Conservation (phyloP, 306 rosid genomes). For the Crotalaria pallida region DNA sequence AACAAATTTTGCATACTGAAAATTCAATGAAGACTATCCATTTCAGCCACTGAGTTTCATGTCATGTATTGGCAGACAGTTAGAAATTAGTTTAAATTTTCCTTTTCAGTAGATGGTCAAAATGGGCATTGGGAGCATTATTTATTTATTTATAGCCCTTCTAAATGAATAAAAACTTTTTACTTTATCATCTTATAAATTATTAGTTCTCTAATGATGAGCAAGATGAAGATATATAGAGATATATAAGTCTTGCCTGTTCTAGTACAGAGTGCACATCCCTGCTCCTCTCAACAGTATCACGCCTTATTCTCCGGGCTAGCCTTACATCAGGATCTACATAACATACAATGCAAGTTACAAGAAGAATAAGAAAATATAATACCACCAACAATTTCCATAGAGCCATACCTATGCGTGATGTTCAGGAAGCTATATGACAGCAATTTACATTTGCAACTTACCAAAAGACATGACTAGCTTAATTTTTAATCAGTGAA, state of each 20-base stretch:
- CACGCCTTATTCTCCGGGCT: slow-evolving; percentile 87
- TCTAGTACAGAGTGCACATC: slow-evolving; percentile 84
- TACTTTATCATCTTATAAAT: no score
- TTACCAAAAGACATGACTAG: neutral
- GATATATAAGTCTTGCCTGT: slow-evolving; percentile 45
- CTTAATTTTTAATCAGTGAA: neutral
- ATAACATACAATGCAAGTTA: no score
- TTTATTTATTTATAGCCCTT: neutral
- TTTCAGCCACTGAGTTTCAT: slow-evolving; percentile 25
- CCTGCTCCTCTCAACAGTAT: slow-evolving; percentile 89
- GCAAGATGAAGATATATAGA: neutral
- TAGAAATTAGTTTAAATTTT: neutral
- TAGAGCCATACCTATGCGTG: neutral
- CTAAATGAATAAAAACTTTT: neutral
- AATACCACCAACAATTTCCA: neutral
- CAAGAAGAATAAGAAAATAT: slow-evolving; percentile 16
- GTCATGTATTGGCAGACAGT: slow-evolving; percentile 2
- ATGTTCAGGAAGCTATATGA: neutral
- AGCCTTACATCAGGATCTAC: slow-evolving; percentile 97
- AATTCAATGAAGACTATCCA: slow-evolving; percentile 1
- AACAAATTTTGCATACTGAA: slow-evolving; percentile 88
- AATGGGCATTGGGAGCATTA: neutral
- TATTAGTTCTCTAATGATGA: no score
- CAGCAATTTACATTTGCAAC: neutral
- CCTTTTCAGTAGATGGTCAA: neutral